Base-by-base conservation (phyloP, 1,139 yeast genomes). In the Debaryomyces sp. region DNA sequence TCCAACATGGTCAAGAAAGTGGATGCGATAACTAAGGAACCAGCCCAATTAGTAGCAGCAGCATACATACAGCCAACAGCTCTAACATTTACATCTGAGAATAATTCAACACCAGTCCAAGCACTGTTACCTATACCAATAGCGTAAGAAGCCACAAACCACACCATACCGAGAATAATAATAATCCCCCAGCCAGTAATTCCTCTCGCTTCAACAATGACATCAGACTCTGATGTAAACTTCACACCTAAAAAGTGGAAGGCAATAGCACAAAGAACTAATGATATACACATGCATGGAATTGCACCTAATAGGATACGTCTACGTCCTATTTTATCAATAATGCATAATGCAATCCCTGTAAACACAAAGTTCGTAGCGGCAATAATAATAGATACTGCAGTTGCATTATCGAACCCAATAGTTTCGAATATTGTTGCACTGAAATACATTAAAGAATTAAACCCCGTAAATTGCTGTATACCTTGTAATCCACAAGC, bases 51-150 rank as follows among this genome's bases (percentile, higher is more conserved):
- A 41, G 94, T 85, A 26, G 92, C 90, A n/a, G 97, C 89, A 2
- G 97, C 92, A 60, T 83, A 86, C 57, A 96, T 88, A 2, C 91
- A 86, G 50, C 98, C 99, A 40, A 90, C 80, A 48, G 97, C 95
- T 66, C 99, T 83, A 35, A 92, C 97, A 55, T 84, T 82, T 39
- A 76, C 79, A 75, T 91, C 96, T 24, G 97, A 94, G 73, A 92
- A 90, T 60, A 91, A 74, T 69, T 92, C 99, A 47, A 94, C 89
- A 63, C 96, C 98, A 61, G 94, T 96, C 99, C 99, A 92, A 44
- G 99, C 98, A 51, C 90, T 92, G 64, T 92, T 90, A 68, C 99
- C 99, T 57, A 91, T 89, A 58, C 98, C 98, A 56, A 89, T 75
- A 39, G 97, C 96, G 65, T 91, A 92, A 52, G 87, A 84, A 5